Percentiles rank a stretch among this genome's conserved stretches.
Conservation (phyloP, 2,329 filamentous ascomycete species). For the Shiraia sp. region DNA sequence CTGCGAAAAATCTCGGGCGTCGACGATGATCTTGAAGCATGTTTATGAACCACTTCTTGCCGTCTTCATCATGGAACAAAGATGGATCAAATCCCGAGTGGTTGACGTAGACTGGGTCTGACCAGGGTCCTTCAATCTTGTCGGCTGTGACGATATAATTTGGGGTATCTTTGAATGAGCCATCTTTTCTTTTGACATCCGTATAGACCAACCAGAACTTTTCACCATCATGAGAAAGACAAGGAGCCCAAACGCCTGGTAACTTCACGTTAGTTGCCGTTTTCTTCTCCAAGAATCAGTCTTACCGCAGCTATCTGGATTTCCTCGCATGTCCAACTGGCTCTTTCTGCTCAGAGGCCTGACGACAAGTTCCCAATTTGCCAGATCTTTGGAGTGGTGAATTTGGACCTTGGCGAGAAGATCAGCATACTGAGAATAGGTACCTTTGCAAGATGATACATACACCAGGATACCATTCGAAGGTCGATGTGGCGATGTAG, state of each 20-base stretch:
- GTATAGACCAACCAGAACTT: conserved; percentile 68
- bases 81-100: conserved; percentile 65
- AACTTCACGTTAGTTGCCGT: conserved; percentile 1
- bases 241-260: conserved; percentile 63
- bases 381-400: conserved; percentile 59
- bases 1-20: conserved; percentile 52
- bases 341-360: conserved; percentile 56
- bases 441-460: conserved; percentile 45
- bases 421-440: not conserved
- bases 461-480: conserved; percentile 63
- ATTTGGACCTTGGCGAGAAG: conserved; percentile 31
- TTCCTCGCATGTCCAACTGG: conserved; percentile 57
- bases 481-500: conserved; percentile 65
- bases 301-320: conserved; percentile 55
- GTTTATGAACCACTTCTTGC: conserved; percentile 44
- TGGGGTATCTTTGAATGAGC: conserved; percentile 65
- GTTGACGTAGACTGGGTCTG: conserved; percentile 63
- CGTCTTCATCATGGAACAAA: conserved; percentile 42
- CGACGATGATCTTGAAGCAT: conserved; percentile 43
- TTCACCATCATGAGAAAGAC: conserved; percentile 63
- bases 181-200: conserved; percentile 69
- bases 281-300: too few species aligned
- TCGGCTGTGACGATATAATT: conserved; percentile 63
- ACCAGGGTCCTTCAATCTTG: conserved; percentile 63
- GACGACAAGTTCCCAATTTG: conserved; percentile 58